These are phyloP conservation scores for Kazachstania kunashirensis DNA, from an alignment of 805 yeast genomes.

Conservation along the genomic window DNA sequence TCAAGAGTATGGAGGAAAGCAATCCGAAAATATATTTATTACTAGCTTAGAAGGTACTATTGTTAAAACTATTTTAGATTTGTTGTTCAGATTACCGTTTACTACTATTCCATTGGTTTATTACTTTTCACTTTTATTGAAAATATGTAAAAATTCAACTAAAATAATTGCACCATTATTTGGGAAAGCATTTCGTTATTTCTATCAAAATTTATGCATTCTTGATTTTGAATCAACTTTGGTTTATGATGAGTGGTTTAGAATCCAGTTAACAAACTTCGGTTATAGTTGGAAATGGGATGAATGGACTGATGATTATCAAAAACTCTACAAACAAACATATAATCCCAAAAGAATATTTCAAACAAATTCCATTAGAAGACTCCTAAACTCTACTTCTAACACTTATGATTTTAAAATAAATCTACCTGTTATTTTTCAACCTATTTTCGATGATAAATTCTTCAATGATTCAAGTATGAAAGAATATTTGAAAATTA, in stretches of 20 bases:
- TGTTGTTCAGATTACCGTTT: slow-evolving; percentile 60
- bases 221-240: slow-evolving; percentile 64
- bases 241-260: slow-evolving; percentile 74
- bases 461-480: slow-evolving; percentile 28
- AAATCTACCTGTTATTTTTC: slow-evolving; percentile 52
- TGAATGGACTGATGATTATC: slow-evolving; percentile 64
- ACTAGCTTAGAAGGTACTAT: slow-evolving; percentile 47
- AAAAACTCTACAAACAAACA: slow-evolving; percentile 30
- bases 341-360: slow-evolving; percentile 65
- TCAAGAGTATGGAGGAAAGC: slow-evolving; percentile 40
- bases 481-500: slow-evolving; percentile 26
- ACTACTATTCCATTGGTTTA: slow-evolving; percentile 55
- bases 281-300: slow-evolving; percentile 93
- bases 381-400: slow-evolving; percentile 68
- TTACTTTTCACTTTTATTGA: slow-evolving; percentile 68
- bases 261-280: slow-evolving; percentile 80
- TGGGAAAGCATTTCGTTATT: slow-evolving; percentile 75
- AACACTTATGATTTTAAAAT: slow-evolving; percentile 48
- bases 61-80: slow-evolving; percentile 65
- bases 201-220: slow-evolving; percentile 51
- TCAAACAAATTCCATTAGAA: slow-evolving; percentile 62
- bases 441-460: slow-evolving; percentile 33
- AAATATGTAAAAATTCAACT: slow-evolving; percentile 70
- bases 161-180: slow-evolving; percentile 78
- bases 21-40: slow-evolving; percentile 44